A percentile compares a stretch with the other conserved stretches of the same genome.
These are phyloP conservation scores for Polyporus arcularius DNA, from an alignment of 768 basidiomycete species.

Conservation along the genomic window DNA sequence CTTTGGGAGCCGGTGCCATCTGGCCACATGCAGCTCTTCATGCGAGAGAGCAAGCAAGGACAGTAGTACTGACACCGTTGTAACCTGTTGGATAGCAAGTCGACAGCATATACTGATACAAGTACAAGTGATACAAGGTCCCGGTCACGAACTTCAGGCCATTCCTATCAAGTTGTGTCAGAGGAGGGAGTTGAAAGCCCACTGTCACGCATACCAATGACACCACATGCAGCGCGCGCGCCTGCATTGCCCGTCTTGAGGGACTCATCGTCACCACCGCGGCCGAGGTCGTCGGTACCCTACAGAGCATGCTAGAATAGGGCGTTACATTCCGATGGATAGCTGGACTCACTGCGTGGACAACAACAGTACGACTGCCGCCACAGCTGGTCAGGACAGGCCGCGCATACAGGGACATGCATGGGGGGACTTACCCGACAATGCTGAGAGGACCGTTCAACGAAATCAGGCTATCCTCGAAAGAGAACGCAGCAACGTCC, in stretches of 20 bases:
- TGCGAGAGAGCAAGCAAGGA: too few relatives aligned
- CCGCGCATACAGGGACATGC: background rate
- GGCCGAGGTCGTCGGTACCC: conserved; percentile 83
- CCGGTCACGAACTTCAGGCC: too few relatives aligned
- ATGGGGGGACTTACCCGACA: conserved; percentile 53
- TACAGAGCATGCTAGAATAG: conserved; percentile 24
- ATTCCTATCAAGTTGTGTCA: too few relatives aligned
- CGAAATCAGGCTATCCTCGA: conserved; percentile 62
- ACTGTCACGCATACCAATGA: conserved; percentile 53
- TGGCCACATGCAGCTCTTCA: too few relatives aligned
- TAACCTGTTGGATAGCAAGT: too few relatives aligned
- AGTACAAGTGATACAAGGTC: too few relatives aligned
- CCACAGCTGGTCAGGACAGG: background rate
- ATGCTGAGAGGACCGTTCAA: conserved; percentile 70
- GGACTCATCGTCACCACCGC: conserved; percentile 65
- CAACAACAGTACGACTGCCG: conserved; percentile 65
- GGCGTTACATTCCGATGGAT: background rate
- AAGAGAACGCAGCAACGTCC: conserved; percentile 58
- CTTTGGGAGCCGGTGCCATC: too few relatives aligned
- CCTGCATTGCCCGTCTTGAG: conserved; percentile 81
- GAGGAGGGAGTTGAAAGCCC: too few relatives aligned
- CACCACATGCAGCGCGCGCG: conserved; percentile 76
- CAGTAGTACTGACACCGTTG: too few relatives aligned
- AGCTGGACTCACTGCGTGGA: conserved; percentile 57
- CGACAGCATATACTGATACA: too few relatives aligned